These are phyloP conservation scores for Teunomyces lycoperdinae DNA, from an alignment of 805 yeast species.

Conservation along the genomic window DNA sequence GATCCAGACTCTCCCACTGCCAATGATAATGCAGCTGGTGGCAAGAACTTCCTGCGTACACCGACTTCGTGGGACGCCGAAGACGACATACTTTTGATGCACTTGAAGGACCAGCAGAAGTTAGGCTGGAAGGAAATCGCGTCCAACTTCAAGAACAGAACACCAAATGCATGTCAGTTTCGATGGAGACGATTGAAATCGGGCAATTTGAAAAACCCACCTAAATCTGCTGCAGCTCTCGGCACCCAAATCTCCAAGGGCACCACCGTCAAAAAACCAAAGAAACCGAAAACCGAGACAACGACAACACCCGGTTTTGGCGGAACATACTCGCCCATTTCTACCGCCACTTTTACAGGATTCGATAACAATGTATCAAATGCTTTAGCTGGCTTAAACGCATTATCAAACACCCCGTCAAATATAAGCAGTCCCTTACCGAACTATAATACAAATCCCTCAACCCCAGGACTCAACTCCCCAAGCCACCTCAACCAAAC, in stretches of 20 bases:
- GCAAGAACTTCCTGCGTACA: conserved; percentile 33
- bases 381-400: conserved; percentile 45
- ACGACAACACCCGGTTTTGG: conserved; percentile 19
- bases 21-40: conserved; percentile 5
- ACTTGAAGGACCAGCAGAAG: conserved; percentile 44
- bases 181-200: conserved; percentile 46
- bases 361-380: conserved; percentile 39
- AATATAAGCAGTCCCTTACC: conserved; percentile 27
- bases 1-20: not conserved
- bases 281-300: conserved; percentile 9
- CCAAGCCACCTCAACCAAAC: conserved; percentile 16
- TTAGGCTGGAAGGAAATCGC: conserved; percentile 49
- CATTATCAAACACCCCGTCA: conserved; percentile 35
- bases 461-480: conserved; percentile 22
- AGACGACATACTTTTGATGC: conserved; percentile 45
- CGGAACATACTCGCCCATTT: conserved; percentile 33
- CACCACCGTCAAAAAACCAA: conserved; percentile 8
- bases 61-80: conserved; percentile 50
- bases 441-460: conserved; percentile 16
- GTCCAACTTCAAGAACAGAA: conserved; percentile 40
- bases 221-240: conserved; percentile 33
- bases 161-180: conserved; percentile 32
- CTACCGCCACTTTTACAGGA: conserved; percentile 37
- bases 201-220: conserved; percentile 44
- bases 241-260: conserved; percentile 11